These are phyloP conservation scores for Scytalidium lignicola DNA, from an alignment of 2,329 filamentous ascomycete species.

Conservation along the genomic window DNA sequence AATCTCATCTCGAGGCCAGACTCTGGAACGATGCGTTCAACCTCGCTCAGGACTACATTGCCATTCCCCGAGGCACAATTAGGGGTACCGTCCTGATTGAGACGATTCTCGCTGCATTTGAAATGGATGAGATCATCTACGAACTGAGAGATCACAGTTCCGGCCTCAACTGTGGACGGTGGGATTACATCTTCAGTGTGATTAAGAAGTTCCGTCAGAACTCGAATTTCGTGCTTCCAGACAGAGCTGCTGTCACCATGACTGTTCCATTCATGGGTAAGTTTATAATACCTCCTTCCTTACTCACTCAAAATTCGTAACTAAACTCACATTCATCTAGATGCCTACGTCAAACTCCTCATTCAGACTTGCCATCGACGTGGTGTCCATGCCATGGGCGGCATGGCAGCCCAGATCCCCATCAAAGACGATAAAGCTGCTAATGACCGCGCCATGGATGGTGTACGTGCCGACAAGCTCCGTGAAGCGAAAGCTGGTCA, in stretches of 20 bases:
- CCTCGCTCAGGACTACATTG: conserved; percentile 86
- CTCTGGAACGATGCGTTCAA: conserved; percentile 99
- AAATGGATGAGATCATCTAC: conserved; percentile 99
- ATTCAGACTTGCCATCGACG: conserved; percentile 98
- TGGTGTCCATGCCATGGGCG: conserved; percentile 97
- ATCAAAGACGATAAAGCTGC: conserved; percentile 91
- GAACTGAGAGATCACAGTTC: conserved; percentile 95
- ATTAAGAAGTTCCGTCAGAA: conserved; percentile 99
- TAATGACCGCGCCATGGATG: conserved; percentile 92
- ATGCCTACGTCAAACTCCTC: conserved; percentile 91
- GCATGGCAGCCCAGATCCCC: conserved; percentile 98
- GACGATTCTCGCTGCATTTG: conserved; percentile 94
- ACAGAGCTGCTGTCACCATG: conserved; percentile 91
- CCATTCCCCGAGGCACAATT: conserved; percentile 85
- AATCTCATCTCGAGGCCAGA: conserved; percentile 92
- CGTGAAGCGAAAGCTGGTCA: conserved; percentile 93
- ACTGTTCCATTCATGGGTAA: conserved; percentile 87
- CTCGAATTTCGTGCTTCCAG: conserved; percentile 85
- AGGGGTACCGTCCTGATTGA: conserved; percentile 94
- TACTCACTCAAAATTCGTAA: not conserved
- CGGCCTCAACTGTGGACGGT: conserved; percentile 95
- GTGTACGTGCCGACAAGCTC: conserved; percentile 89
- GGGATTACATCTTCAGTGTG: conserved; percentile 99
- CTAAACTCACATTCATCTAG: conserved; percentile 21
- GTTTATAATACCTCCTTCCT: not conserved